Percentiles rank a stretch among this genome's conserved stretches.
Conservation (phyloP, 2,329 filamentous ascomycete genomes). For the Chaetomiaceae sp. region DNA sequence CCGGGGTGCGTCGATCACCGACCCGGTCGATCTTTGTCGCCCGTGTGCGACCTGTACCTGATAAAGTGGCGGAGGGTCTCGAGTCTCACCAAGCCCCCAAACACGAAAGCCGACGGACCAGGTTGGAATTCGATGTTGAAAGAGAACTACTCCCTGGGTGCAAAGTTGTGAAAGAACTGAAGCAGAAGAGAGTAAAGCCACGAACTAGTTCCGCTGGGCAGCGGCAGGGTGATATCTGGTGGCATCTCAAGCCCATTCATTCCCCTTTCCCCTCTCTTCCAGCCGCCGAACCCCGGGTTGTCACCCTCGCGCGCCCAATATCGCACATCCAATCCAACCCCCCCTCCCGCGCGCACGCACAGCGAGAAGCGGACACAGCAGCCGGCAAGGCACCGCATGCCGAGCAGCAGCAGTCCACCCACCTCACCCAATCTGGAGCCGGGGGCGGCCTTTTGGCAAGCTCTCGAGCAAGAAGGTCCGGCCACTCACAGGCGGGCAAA, state of each 20-base stretch:
- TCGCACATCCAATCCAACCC: constrained; percentile 18
- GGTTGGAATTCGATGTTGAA: background rate
- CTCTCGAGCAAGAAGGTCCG: constrained; percentile 2
- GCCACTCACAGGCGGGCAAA: constrained; percentile 19
- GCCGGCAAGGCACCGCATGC: constrained; percentile 12
- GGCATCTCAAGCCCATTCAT: constrained; percentile 13
- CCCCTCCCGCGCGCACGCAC: constrained; percentile 7
- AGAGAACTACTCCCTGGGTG: background rate
- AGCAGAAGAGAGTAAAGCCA: constrained; percentile 10
- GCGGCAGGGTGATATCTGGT: constrained; percentile 22
- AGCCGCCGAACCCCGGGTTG: constrained; percentile 22
- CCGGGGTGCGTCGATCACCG: too few species aligned
- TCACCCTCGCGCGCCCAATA: constrained; percentile 15
- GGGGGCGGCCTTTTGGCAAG: constrained; percentile 18
- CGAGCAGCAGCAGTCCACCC: constrained; percentile 4
- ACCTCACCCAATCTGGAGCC: constrained; percentile 16
- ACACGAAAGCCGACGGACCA: background rate
- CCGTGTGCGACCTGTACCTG: too few species aligned
- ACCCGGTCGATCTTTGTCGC: too few species aligned
- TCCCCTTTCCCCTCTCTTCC: constrained; percentile 21
- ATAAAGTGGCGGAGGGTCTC: too few species aligned
- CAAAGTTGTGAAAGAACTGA: constrained; percentile 2
- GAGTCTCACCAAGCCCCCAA: constrained; percentile 1
- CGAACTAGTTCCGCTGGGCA: constrained; percentile 10
- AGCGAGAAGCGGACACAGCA: constrained; percentile 5